Conservation (phyloP, 805 yeast species). For the Torulaspora indica region DNA sequence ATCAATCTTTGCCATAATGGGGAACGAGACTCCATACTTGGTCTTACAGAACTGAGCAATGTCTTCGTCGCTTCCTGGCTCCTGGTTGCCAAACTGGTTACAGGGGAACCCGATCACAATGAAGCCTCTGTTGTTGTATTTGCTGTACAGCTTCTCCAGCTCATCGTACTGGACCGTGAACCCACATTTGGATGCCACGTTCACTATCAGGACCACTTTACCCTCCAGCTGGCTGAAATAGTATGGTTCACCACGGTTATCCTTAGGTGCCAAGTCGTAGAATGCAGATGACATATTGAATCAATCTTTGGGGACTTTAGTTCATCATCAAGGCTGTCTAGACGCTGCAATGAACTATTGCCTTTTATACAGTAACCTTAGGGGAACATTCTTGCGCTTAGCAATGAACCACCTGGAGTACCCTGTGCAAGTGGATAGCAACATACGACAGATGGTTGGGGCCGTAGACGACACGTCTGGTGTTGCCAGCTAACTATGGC, state of each 20-base stretch:
- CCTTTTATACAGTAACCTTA: background rate
- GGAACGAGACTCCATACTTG: slow-evolving; percentile 90
- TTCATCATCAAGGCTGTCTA: background rate
- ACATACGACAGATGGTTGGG: background rate
- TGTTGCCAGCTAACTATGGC: background rate
- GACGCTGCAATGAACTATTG: no score
- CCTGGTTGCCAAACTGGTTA: slow-evolving; percentile 81
- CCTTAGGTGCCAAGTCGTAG: slow-evolving; percentile 60
- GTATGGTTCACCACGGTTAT: slow-evolving; percentile 53
- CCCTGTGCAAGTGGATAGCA: background rate
- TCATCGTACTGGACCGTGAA: slow-evolving; percentile 74
- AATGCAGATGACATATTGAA: slow-evolving; percentile 40
- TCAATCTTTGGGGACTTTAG: background rate
- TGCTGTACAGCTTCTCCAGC: slow-evolving; percentile 61
- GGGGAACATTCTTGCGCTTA: background rate
- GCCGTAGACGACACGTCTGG: no score
- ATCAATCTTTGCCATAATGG: slow-evolving; percentile 76
- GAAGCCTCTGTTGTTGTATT: slow-evolving; percentile 59
- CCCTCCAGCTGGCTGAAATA: slow-evolving; percentile 62
- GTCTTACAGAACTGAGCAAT: slow-evolving; percentile 66
- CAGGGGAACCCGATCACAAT: slow-evolving; percentile 83
- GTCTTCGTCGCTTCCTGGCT: slow-evolving; percentile 65
- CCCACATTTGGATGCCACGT: slow-evolving; percentile 83
- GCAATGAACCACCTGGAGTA: background rate
- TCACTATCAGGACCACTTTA: slow-evolving; percentile 76